phyloP scores from a whole-genome alignment of 345 rosid species.

The Noccaea caerulescens region DNA sequence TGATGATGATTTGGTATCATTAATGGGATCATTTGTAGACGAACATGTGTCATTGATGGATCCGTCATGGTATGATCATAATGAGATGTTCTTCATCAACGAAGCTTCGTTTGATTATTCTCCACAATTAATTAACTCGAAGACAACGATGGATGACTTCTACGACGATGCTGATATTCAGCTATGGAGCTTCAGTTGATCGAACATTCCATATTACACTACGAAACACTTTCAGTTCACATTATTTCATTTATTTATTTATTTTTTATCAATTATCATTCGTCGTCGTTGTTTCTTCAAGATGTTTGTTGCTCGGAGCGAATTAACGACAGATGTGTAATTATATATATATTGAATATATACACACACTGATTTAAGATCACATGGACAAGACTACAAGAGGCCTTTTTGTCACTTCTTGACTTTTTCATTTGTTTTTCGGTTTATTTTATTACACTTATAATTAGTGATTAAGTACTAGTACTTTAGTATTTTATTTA shows the following conservation, averaged over 20 bases:
- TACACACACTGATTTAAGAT: slow-evolving; percentile 17
- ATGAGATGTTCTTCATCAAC: slow-evolving; percentile 32
- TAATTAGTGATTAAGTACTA: background rate
- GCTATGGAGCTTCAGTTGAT: slow-evolving; percentile 45
- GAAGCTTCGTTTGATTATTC: slow-evolving; percentile 40
- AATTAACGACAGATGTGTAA: slow-evolving; percentile 13
- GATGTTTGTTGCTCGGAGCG: slow-evolving; percentile 12
- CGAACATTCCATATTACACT: slow-evolving; percentile 25
- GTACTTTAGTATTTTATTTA: slow-evolving; percentile 4
- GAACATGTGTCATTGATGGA: slow-evolving; percentile 44
- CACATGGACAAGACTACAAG: slow-evolving; percentile 13
- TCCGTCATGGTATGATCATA: slow-evolving; percentile 39
- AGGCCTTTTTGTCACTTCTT: slow-evolving; percentile 28
- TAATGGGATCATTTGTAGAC: slow-evolving; percentile 39
- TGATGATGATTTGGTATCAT: slow-evolving; percentile 37
- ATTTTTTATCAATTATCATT: slow-evolving; percentile 2
- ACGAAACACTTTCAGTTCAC: slow-evolving; percentile 3
- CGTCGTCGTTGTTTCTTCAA: slow-evolving; percentile 20
- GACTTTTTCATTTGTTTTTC: slow-evolving; percentile 27
- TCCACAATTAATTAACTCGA: slow-evolving; percentile 25
- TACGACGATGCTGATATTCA: slow-evolving; percentile 40
- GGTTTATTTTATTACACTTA: background rate
- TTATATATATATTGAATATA: background rate
- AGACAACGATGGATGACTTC: slow-evolving; percentile 39
- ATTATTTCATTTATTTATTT: slow-evolving; percentile 41